Percentiles rank a stretch among this genome's conserved stretches.
phyloP scores from a whole-genome alignment of 106 monocot genomes.

The Phalaenopsis aphrodite region DNA sequence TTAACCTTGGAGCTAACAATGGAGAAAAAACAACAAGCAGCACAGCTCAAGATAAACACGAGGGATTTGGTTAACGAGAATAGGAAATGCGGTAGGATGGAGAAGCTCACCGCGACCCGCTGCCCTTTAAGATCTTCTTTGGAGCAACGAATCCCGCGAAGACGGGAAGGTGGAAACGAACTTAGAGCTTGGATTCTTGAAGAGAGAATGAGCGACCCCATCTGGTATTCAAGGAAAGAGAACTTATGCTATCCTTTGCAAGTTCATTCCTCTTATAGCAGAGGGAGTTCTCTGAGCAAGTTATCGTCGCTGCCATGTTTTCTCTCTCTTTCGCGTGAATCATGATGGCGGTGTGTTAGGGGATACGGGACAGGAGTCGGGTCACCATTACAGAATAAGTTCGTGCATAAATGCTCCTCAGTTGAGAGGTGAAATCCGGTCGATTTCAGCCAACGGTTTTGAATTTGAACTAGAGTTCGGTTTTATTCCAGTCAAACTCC shows the following conservation, averaged over 20 bases:
- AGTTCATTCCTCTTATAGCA: neutral
- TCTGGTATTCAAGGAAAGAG: neutral
- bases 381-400: no score
- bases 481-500: no score
- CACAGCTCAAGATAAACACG: neutral
- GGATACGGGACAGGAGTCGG: no score
- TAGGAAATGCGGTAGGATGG: neutral
- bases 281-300: neutral
- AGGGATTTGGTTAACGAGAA: neutral
- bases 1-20: no score
- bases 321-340: neutral
- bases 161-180: neutral
- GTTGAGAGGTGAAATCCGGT: no score
- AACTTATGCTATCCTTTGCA: neutral
- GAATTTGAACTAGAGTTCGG: no score
- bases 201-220: conserved; percentile 4
- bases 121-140: conserved; percentile 20
- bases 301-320: neutral
- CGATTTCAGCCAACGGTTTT: no score
- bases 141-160: conserved; percentile 4
- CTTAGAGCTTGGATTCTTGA: neutral
- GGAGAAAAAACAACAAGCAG: neutral
- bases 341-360: neutral
- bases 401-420: no score
- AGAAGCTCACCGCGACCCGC: conserved; percentile 16